A percentile compares a stretch with the other conserved stretches of the same genome.
Evolutionary conservation across 2,329 filamentous ascomycete genomes (phyloP).

Genomic region (Gyromitra esculenta): DNA sequence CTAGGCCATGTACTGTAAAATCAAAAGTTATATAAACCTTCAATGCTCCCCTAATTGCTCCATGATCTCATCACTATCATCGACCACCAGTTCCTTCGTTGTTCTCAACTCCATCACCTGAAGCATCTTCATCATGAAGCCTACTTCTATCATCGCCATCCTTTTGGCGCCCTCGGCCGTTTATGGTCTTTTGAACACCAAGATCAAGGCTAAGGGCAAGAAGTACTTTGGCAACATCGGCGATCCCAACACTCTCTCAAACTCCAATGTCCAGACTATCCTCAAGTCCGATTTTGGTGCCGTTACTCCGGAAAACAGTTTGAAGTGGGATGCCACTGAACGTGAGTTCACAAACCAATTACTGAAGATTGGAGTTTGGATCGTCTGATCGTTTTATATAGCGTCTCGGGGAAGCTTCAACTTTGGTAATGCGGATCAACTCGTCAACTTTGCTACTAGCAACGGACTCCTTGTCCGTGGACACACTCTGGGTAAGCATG

Average conservation of each 20-base stretch:
- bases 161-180: constrained; percentile 41
- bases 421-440: constrained; percentile 68
- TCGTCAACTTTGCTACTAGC: constrained; percentile 68
- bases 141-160: constrained; percentile 36
- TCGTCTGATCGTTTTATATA: constrained; percentile 41
- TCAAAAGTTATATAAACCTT: constrained; percentile 39
- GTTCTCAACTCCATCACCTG: neutral
- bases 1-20: neutral
- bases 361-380: constrained; percentile 1
- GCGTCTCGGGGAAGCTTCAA: constrained; percentile 65
- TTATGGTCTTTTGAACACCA: constrained; percentile 45
- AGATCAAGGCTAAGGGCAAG: constrained; percentile 68
- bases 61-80: constrained; percentile 18
- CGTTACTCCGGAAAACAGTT: constrained; percentile 74
- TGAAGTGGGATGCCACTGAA: constrained; percentile 74
- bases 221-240: constrained; percentile 71
- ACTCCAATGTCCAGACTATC: constrained; percentile 66
- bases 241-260: constrained; percentile 66
- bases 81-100: constrained; percentile 13
- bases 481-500: constrained; percentile 66
- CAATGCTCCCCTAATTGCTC: neutral
- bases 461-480: constrained; percentile 71
- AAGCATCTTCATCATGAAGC: constrained; percentile 40
- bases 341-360: constrained; percentile 46
- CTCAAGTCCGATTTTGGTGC: constrained; percentile 72